These are phyloP conservation scores for Solanum bukasovii DNA, from an alignment of 257 asterid genomes.

Conservation along the genomic window DNA sequence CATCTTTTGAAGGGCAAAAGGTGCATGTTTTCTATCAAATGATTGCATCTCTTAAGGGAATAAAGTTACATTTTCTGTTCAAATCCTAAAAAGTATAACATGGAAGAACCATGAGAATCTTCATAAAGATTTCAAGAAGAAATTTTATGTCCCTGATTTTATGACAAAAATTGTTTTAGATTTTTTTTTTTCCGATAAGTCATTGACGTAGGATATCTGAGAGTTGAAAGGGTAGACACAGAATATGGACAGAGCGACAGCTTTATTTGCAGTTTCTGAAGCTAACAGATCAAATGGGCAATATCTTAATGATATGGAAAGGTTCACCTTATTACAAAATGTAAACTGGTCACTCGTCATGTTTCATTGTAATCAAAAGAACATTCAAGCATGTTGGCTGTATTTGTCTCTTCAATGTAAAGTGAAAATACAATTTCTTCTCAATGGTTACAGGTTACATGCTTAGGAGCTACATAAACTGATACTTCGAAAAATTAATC, in stretches of 20 bases:
- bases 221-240: neutral
- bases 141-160: neutral
- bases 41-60: neutral
- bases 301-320: neutral
- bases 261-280: neutral
- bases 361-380: neutral
- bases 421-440: neutral
- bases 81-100: neutral
- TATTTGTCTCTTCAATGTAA: neutral
- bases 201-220: neutral
- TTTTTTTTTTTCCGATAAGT: neutral
- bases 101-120: neutral
- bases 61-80: neutral
- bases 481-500: neutral
- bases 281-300: neutral
- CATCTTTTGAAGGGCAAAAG: neutral
- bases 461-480: neutral
- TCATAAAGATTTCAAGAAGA: neutral
- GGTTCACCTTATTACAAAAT: neutral
- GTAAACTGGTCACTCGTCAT: neutral
- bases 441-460: neutral
- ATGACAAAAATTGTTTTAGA: neutral
- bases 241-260: neutral
- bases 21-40: neutral
- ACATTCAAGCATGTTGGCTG: neutral